Evolutionary conservation across 495 filamentous ascomycete genomes (phyloP).

Genomic region (Penicillium salamii): DNA sequence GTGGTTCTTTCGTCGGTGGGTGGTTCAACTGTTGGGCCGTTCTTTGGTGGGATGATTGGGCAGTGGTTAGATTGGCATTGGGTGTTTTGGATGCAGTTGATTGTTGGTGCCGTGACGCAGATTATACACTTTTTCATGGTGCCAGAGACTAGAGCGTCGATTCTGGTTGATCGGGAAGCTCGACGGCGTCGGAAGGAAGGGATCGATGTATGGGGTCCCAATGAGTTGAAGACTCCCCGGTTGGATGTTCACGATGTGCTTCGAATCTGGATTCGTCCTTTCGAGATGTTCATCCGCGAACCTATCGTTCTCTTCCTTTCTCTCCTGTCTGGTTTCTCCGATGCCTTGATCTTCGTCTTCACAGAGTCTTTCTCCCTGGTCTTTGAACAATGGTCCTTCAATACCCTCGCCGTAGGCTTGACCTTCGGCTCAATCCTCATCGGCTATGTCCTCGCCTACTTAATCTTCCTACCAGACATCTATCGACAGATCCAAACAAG

Average conservation of each 20-base stretch:
- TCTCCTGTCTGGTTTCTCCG: conserved; percentile 70
- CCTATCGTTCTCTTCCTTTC: conserved; percentile 72
- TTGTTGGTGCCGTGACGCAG: conserved; percentile 66
- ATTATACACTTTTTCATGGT: conserved; percentile 64
- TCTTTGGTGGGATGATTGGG: conserved; percentile 76
- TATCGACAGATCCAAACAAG: conserved; percentile 45
- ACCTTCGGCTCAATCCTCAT: conserved; percentile 62
- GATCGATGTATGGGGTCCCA: conserved; percentile 61
- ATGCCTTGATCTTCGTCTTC: conserved; percentile 81
- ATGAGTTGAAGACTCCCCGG: conserved; percentile 52
- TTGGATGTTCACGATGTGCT: conserved; percentile 55
- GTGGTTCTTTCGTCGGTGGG: conserved; percentile 75
- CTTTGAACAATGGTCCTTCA: conserved; percentile 63
- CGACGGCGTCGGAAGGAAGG: conserved; percentile 59
- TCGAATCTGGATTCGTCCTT: conserved; percentile 65
- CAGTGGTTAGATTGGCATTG: conserved; percentile 67
- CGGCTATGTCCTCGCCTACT: conserved; percentile 64
- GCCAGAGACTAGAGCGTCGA: conserved; percentile 64
- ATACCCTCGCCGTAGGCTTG: conserved; percentile 52
- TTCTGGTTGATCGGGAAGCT: conserved; percentile 65
- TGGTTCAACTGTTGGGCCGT: conserved; percentile 72
- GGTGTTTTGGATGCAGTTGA: conserved; percentile 79
- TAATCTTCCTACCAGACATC: conserved; percentile 63
- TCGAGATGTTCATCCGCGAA: conserved; percentile 75
- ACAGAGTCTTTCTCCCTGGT: conserved; percentile 65